phyloP scores from a whole-genome alignment of 352 stramenopile genomes.

The Lagenidium sp. region DNA sequence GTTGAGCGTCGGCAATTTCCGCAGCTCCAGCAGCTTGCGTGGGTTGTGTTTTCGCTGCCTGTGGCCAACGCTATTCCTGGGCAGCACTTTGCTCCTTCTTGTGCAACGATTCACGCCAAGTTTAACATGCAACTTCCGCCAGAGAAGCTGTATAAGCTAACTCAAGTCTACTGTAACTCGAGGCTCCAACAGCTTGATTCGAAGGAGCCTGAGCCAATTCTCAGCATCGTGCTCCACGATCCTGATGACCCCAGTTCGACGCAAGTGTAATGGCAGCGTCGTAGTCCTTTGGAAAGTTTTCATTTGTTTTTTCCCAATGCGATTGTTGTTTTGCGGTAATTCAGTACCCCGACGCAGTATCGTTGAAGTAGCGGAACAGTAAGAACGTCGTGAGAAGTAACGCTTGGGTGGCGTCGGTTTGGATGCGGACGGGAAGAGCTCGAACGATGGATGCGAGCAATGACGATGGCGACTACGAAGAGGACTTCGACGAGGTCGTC shows the following conservation, averaged over 20 bases:
- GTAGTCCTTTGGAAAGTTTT: too few species aligned
- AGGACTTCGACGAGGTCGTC: conserved; percentile 15
- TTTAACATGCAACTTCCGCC: conserved; percentile 27
- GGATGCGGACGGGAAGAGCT: too few species aligned
- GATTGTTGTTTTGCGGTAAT: too few species aligned
- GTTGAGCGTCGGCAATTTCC: conserved; percentile 43
- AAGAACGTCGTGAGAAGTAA: too few species aligned
- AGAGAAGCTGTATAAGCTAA: conserved; percentile 47
- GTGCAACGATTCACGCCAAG: conserved; percentile 23
- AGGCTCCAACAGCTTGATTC: conserved; percentile 16
- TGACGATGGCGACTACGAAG: conserved; percentile 13
- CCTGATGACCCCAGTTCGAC: conserved; percentile 9
- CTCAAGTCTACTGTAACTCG: conserved; percentile 52
- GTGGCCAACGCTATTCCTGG: conserved; percentile 24
- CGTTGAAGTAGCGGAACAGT: too few species aligned
- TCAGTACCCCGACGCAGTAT: too few species aligned
- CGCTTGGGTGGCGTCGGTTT: too few species aligned
- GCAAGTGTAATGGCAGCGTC: conserved; percentile 2
- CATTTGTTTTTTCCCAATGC: neutral
- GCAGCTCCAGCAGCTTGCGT: conserved; percentile 47
- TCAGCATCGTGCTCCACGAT: conserved; percentile 14
- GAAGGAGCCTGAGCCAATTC: conserved; percentile 12
- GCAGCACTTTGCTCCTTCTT: conserved; percentile 25
- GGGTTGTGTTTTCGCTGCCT: conserved; percentile 44
- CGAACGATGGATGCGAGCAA: conserved; percentile 3